These are phyloP conservation scores for Rubia tinctorum DNA, from an alignment of 305 asterid species.

Conservation along the genomic window DNA sequence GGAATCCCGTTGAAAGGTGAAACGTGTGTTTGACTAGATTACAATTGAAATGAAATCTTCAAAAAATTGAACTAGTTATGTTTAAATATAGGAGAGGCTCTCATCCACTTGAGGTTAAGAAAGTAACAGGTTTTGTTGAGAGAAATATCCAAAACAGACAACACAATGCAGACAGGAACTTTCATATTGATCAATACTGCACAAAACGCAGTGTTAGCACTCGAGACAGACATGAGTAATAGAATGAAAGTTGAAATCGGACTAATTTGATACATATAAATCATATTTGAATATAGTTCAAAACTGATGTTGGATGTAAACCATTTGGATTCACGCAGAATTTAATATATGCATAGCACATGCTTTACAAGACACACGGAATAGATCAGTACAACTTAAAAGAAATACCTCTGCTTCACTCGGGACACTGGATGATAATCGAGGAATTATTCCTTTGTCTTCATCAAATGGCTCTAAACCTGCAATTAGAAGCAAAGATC, in stretches of 20 bases:
- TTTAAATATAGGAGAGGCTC: neutral
- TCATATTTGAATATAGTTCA: neutral
- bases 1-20: too few species aligned
- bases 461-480: neutral
- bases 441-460: neutral
- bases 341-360: too few species aligned
- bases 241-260: neutral
- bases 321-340: too few species aligned
- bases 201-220: neutral
- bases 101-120: neutral
- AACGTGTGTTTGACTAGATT: too few species aligned
- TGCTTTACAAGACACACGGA: too few species aligned
- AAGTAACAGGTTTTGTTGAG: too few species aligned
- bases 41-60: too few species aligned
- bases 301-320: neutral
- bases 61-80: neutral
- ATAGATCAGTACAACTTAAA: neutral
- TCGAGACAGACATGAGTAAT: neutral
- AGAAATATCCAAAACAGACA: neutral
- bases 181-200: neutral
- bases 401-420: neutral
- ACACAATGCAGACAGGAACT: neutral
- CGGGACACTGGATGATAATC: neutral
- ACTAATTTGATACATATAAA: too few species aligned
- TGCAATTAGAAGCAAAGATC: neutral